Conservation (phyloP, 208 protist genomes). For the Hexamita inflata region DNA sequence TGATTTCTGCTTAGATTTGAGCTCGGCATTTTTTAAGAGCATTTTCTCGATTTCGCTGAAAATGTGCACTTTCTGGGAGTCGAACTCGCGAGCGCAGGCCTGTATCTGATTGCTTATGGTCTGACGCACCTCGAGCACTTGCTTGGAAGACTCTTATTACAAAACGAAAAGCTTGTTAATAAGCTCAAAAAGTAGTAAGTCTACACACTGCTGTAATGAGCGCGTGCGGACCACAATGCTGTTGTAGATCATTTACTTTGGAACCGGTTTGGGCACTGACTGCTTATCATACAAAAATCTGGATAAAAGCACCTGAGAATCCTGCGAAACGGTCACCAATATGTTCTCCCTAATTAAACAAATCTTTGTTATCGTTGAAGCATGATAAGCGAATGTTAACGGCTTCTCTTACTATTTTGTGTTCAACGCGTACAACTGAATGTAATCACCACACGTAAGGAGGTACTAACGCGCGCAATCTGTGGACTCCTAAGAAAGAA, state of each 20-base stretch:
- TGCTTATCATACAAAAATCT: background rate
- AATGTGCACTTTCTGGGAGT: background rate
- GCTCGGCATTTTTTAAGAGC: background rate
- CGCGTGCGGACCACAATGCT: background rate
- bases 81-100: background rate
- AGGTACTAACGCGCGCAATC: background rate
- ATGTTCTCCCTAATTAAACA: background rate
- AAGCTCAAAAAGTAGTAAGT: background rate
- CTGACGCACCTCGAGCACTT: background rate
- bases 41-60: background rate
- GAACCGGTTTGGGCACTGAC: background rate
- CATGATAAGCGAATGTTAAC: background rate
- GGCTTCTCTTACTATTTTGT: background rate
- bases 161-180: background rate
- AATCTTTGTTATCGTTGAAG: background rate
- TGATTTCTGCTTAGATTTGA: background rate
- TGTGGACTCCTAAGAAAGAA: background rate
- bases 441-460: background rate
- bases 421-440: background rate
- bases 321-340: background rate
- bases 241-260: background rate
- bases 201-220: background rate
- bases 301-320: background rate
- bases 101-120: background rate
- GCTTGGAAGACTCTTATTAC: too few relatives aligned